Evolutionary conservation across 192 early-diverging fungal genomes (phyloP), one percentile per base, ranked within the genome.

Genomic region (Cetraspora pellucida): DNA sequence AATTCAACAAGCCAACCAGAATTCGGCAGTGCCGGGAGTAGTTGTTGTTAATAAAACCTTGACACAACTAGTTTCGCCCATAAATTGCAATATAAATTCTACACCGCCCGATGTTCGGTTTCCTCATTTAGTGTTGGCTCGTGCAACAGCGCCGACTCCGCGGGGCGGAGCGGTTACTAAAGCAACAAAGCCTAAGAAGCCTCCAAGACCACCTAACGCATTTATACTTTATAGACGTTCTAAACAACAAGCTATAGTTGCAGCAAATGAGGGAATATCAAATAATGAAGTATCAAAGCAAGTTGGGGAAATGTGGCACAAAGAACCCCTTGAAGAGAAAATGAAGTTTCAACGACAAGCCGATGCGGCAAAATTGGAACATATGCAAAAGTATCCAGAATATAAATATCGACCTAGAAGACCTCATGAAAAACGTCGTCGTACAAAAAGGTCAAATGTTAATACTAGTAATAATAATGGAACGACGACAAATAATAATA

Each of bases 121-220:
- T 55, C 74, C 74, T 54, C 27, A 25, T 28, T 76, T 76, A 66
- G 74, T 76, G 1, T 61, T 76, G 21, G 43, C 74, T 44, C 47
- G 59, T 28, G 10, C 74, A 31, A 4, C 54, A 8, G 63, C 52
- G n/a, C 59, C 60, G 27, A 44, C 63, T 54, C 63, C 63, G 64
- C 60, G 61, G 74, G 61, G 47, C 37, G 74, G 74, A 44, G 14
- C 63, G 13, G 50, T 17, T 7, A 21, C 74, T 19, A 76, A 76
- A 66, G 50, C 63, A 3, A 23, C n/a, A 13, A 76, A 76, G 43
- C 74, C 60, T 37, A 77, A 77, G 28, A 84, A 79, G 25, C 72
- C 80, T 13, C 83, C 83, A 27, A 74, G 83, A 27, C 83, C 83
- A 23, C 61, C 77, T 11, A 84, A 84, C 61, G 78, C 80, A 0